phyloP scores from a whole-genome alignment of 2,329 filamentous ascomycete species.

The Fusarium chlamydosporum region DNA sequence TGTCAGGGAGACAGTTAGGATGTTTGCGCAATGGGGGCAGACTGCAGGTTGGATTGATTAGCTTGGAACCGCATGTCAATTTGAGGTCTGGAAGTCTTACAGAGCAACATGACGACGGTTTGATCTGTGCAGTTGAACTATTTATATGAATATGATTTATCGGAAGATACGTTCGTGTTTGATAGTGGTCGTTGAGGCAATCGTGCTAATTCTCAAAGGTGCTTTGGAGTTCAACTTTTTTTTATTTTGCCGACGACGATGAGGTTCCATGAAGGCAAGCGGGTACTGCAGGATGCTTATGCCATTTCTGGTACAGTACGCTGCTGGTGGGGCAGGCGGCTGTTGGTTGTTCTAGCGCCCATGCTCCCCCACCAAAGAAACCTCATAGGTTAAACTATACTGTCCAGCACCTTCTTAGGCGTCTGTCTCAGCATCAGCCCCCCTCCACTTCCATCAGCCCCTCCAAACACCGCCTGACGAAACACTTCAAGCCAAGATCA shows the following conservation, averaged over 20 bases:
- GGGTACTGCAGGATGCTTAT: conserved; percentile 6
- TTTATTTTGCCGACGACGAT: conserved; percentile 8
- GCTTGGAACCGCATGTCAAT: conserved; percentile 29
- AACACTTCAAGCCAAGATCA: conserved; percentile 15
- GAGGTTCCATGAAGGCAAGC: neutral
- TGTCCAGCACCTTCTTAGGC: conserved; percentile 20
- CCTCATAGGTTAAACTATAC: conserved; percentile 4
- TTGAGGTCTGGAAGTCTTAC: conserved; percentile 58
- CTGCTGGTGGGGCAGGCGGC: conserved; percentile 38
- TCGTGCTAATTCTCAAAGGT: neutral
- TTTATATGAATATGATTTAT: neutral
- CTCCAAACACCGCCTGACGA: conserved; percentile 37
- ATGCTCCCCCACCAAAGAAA: conserved; percentile 31
- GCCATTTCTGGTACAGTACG: conserved; percentile 5
- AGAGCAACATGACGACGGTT: conserved; percentile 72
- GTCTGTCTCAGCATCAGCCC: conserved; percentile 29
- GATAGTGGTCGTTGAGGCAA: neutral
- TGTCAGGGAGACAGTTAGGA: conserved; percentile 78
- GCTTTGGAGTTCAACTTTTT: conserved; percentile 21
- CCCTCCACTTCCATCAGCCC: conserved; percentile 25
- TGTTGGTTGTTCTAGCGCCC: conserved; percentile 32
- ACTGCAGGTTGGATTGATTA: conserved; percentile 62
- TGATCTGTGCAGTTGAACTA: neutral
- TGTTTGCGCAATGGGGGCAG: conserved; percentile 87
- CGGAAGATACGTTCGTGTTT: neutral